Evolutionary conservation across 2,329 filamentous ascomycete genomes (phyloP), one percentile per base, ranked within the genome.

Genomic region (Trichoderma atrobrunneum): DNA sequence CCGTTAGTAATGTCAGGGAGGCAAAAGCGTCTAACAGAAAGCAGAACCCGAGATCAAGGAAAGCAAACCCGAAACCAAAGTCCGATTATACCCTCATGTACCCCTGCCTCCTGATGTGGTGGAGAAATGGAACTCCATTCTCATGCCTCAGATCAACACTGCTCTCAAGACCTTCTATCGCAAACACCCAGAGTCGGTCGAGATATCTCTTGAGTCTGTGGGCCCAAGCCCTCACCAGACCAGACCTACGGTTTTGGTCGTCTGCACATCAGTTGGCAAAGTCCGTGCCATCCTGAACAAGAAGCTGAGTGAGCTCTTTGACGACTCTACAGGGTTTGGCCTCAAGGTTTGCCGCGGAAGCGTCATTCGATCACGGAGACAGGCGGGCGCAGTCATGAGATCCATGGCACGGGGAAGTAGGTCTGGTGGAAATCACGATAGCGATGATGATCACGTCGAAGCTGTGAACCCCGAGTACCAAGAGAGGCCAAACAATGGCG

Each of bases 401-500:
- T 82, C 81, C 1, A 81, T 80, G 80, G 81, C 79, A 0, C 72
- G 75, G 32, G 32, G 48, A 26, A 71, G 26, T 3, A 59, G 26
- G 34, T 57, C 62, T 3, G 66, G 34, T 18, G 18, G 56, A 32
- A 30, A 21, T 57, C n/a, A 75, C 78, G 0, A 79, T 76, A 7
- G 86, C 7, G 84, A 85, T 5, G 76, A 76, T 1, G 78, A 79
- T 8, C 82, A 84, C 5, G 66, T 81, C 0, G 80, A 81, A 11
- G 85, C 88, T 0, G 86, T 86, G 39, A 97, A 97, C 77, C 90
- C 90, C 1, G 90, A 90, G 72, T 95, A 93, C 78, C 95, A 98
- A 80, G 86, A 91, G 76, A 87, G 88, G 26, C 95, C 95, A 1
- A 82, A 89, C 0, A 97, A 95, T 76, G 95, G 95, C 1, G 95